A percentile compares a stretch with the other conserved stretches of the same genome.
Evolutionary conservation across 768 basidiomycete species (phyloP).

Genomic region (Leccinellum luteum): DNA sequence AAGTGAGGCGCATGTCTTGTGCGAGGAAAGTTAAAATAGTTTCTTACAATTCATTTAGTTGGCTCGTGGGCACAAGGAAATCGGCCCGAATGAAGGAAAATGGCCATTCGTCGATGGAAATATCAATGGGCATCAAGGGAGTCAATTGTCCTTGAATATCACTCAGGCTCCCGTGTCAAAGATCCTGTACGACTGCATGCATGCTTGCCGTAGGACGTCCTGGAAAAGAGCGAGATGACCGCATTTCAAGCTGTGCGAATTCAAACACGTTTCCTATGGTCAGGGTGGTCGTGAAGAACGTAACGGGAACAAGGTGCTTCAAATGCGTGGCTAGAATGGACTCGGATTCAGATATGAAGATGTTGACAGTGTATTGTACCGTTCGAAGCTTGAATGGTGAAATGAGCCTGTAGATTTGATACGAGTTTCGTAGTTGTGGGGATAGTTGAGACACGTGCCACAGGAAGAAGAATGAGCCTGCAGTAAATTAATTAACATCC

Average conservation of each 20-base stretch:
- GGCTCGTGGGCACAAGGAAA: background rate
- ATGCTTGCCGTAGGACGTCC: background rate
- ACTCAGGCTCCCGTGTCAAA: background rate
- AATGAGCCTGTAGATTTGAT: background rate
- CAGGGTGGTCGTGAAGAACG: slow-evolving; percentile 10
- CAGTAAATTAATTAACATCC: background rate
- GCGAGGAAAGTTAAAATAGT: background rate
- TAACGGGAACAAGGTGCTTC: background rate
- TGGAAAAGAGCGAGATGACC: background rate
- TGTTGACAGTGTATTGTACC: background rate
- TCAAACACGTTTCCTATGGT: slow-evolving; percentile 13
- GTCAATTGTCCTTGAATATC: background rate
- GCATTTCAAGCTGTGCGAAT: background rate
- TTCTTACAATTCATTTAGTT: slow-evolving; percentile 1
- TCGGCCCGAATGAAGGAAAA: background rate
- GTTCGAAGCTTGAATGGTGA: background rate
- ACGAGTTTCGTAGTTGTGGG: background rate
- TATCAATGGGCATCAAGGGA: background rate
- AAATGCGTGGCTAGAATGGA: slow-evolving; percentile 11
- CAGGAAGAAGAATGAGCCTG: slow-evolving; percentile 1
- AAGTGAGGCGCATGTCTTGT: slow-evolving; percentile 7
- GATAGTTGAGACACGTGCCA: slow-evolving; percentile 11
- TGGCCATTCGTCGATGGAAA: background rate
- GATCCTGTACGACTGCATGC: background rate
- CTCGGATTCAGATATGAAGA: background rate